Evolutionary conservation across 495 filamentous ascomycete species (phyloP).

Genomic region (Xylaria longipes): DNA sequence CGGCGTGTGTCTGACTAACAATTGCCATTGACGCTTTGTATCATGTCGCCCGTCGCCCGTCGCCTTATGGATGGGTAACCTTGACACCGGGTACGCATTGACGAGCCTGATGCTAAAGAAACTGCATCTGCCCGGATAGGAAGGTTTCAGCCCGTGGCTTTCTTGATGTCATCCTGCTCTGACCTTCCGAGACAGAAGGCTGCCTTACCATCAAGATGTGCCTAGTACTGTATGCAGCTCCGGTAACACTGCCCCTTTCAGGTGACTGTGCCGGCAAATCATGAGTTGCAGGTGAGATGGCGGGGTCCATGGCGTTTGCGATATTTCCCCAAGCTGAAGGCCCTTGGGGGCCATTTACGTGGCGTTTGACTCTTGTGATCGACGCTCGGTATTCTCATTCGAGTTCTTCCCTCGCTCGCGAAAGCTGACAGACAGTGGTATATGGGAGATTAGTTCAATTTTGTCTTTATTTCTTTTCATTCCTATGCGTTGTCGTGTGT

Average conservation of each 20-base stretch:
- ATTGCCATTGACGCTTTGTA: background rate
- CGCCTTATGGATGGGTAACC: background rate
- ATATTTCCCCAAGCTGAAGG: constrained; percentile 14
- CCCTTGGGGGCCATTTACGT: background rate
- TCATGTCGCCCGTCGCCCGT: background rate
- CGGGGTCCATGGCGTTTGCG: constrained; percentile 12
- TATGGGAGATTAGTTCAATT: constrained; percentile 11
- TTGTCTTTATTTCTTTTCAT: constrained; percentile 26
- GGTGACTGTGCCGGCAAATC: constrained; percentile 7
- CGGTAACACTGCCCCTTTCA: constrained; percentile 15
- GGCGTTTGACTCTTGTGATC: constrained; percentile 7
- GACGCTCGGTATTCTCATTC: background rate
- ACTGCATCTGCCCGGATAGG: background rate
- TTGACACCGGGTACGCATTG: constrained; percentile 2
- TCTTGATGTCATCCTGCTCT: constrained; percentile 20
- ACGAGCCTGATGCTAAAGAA: constrained; percentile 7
- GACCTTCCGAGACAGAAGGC: background rate
- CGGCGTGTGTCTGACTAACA: background rate
- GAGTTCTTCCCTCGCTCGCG: background rate
- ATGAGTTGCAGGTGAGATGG: constrained; percentile 15
- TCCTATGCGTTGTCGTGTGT: constrained; percentile 23
- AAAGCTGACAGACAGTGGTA: background rate
- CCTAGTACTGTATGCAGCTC: constrained; percentile 4
- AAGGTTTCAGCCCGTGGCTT: constrained; percentile 11
- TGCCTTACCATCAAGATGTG: constrained; percentile 16